Evolutionary conservation across 2,329 filamentous ascomycete species (phyloP).

Genomic region (Madurella mycetomatis): DNA sequence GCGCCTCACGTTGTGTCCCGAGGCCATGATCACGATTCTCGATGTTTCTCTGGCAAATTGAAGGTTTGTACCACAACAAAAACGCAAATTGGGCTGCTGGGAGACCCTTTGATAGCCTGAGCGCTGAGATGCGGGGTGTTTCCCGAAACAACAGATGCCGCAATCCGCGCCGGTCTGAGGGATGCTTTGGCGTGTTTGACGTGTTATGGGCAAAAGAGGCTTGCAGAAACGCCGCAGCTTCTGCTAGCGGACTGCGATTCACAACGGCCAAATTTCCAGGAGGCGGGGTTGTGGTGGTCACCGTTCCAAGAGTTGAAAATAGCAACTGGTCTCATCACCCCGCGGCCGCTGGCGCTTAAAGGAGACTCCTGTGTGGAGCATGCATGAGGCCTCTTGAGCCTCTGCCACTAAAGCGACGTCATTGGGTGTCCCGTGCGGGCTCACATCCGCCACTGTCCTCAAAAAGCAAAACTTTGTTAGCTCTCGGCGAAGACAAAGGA

Average conservation of each 20-base stretch:
- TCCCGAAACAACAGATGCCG: not conserved
- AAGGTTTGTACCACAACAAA: not conserved
- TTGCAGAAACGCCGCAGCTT: not conserved
- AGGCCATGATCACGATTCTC: constrained; percentile 34
- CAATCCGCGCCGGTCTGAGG: not conserved
- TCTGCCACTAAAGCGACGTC: constrained; percentile 21
- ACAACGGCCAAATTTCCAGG: constrained; percentile 9
- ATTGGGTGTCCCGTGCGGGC: constrained; percentile 20
- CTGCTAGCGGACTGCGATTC: not conserved
- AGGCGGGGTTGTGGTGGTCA: constrained; percentile 14
- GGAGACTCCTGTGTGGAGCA: constrained; percentile 26
- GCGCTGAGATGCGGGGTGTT: not conserved
- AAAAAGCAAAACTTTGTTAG: not conserved
- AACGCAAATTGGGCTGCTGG: not conserved
- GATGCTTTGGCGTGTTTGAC: not conserved
- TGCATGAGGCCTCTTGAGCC: constrained; percentile 23
- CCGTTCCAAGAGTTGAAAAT: constrained; percentile 20
- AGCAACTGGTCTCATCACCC: constrained; percentile 22
- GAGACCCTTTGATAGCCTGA: not conserved
- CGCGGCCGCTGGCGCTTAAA: constrained; percentile 29
- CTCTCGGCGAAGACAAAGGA: not conserved
- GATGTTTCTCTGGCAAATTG: not conserved
- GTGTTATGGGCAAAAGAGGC: not conserved
- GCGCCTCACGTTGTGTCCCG: constrained; percentile 40
- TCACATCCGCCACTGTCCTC: constrained; percentile 9